Conservation (phyloP, 208 protist genomes). For the Spongospora subterranea region DNA sequence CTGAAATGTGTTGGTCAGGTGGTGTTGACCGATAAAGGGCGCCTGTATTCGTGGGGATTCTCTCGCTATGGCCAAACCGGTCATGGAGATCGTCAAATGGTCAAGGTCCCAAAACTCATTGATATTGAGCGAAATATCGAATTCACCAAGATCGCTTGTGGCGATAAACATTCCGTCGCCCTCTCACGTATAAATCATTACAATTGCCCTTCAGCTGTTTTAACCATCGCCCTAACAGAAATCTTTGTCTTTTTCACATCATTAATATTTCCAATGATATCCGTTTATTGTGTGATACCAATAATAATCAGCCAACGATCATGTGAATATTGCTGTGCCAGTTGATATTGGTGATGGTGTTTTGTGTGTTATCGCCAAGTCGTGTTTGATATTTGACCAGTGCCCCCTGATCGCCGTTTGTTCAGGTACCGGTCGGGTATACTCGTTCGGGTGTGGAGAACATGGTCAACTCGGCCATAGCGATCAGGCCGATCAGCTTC, state of each 20-base stretch:
- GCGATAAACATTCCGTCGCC: constrained; percentile 63
- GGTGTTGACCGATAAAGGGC: constrained; percentile 50
- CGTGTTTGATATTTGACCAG: background rate
- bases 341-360: too few relatives aligned
- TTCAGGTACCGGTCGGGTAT: constrained; percentile 12
- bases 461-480: constrained; percentile 62
- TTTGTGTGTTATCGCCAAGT: too few relatives aligned
- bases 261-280: too few relatives aligned
- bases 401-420: too few relatives aligned
- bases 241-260: too few relatives aligned
- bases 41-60: constrained; percentile 65
- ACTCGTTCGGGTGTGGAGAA: constrained; percentile 61
- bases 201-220: too few relatives aligned
- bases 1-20: background rate
- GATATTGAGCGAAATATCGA: constrained; percentile 41
- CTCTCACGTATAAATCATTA: constrained; percentile 21
- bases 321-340: too few relatives aligned
- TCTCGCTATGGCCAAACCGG: constrained; percentile 65
- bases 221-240: too few relatives aligned
- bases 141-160: constrained; percentile 57
- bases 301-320: too few relatives aligned
- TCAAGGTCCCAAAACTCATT: constrained; percentile 42
- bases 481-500: constrained; percentile 52
- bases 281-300: too few relatives aligned
- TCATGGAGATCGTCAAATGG: constrained; percentile 54